Evolutionary conservation across 1,284 basidiomycete species (phyloP).

Genomic region (Moesziomyces antarcticus): DNA sequence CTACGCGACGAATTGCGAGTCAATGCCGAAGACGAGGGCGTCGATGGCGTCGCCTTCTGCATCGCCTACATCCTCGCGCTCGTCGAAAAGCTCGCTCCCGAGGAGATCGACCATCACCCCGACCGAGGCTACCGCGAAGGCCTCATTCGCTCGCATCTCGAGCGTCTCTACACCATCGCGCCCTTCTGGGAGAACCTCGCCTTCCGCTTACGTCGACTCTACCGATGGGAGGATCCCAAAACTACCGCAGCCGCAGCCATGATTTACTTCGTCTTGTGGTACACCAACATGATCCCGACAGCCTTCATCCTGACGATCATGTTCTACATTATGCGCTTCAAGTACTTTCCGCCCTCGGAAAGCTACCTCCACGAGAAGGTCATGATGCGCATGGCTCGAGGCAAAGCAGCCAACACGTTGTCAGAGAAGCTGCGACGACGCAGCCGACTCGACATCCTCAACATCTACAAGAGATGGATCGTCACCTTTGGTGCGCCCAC

Average conservation of each 20-base stretch:
- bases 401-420: conserved; percentile 62
- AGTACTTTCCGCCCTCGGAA: conserved; percentile 66
- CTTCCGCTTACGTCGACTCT: conserved; percentile 29
- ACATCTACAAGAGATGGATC: conserved; percentile 64
- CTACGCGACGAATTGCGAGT: conserved; percentile 55
- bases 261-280: conserved; percentile 68
- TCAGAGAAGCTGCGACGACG: conserved; percentile 61
- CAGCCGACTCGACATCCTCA: conserved; percentile 64
- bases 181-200: conserved; percentile 67
- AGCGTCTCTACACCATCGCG: conserved; percentile 66
- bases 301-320: conserved; percentile 63
- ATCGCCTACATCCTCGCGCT: conserved; percentile 66
- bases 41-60: conserved; percentile 64
- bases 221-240: conserved; percentile 51
- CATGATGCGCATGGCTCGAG: conserved; percentile 63
- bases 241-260: conserved; percentile 61
- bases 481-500: conserved; percentile 54
- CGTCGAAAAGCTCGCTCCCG: conserved; percentile 63
- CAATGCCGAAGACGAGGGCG: conserved; percentile 48
- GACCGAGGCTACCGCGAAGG: conserved; percentile 63
- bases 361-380: conserved; percentile 64
- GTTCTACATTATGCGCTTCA: conserved; percentile 64
- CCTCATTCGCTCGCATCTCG: conserved; percentile 61
- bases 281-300: conserved; percentile 63
- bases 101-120: conserved; percentile 63